Evolutionary conservation across 441 rosid genomes (phyloP), one percentile per base, ranked within the genome.

Genomic region (Viola pubescens): DNA sequence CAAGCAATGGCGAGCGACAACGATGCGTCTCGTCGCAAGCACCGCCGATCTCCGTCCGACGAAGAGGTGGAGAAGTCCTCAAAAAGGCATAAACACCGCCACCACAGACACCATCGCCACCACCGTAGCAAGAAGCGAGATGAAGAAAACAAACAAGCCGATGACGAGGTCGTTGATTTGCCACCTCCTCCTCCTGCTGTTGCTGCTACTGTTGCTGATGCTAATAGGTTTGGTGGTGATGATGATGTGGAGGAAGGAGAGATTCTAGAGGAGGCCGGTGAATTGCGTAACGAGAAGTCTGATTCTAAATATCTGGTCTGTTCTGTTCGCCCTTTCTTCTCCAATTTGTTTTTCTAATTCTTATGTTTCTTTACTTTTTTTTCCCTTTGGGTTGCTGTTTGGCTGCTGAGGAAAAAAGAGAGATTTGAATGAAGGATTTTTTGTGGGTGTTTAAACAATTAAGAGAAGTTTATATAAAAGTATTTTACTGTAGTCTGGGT

Each of bases 231-330:
- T 26, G 3, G 34, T 26, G 86, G 71, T 65, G 82, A 90, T 65
- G 87, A 90, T 54, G 97, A 91, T 54, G 74, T 94, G 58, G 99
- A 94, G 79, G 99, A 94, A 69, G 99, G 99, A 47, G 99, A 91
- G 82, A 94, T 94, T 81, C 82, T 88, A 11, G 98, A 91, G 4
- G 97, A 94, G 60, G 83, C 71, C 4, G 74, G 61, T 62, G 81
- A 61, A 14, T 47, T 76, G 66, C 52, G 58, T 56, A 69, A 74
- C 19, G 77, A 68, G 10, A 58, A 51, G 51, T 16, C n/a, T n/a
- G 71, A 43, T 63, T 67, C 62, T 64, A 62, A 57, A 16, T 72
- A 80, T 78, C 73, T 72, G 99, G 99, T 94, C 77, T 80, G 95
- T 81, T 84, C 85, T 71, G 58, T 58, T 65, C 66, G 66, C 71